Percentiles rank a stretch among this genome's conserved stretches.
Conservation (phyloP, 129 eudicot species). For the Smallanthus sonchifolius region DNA sequence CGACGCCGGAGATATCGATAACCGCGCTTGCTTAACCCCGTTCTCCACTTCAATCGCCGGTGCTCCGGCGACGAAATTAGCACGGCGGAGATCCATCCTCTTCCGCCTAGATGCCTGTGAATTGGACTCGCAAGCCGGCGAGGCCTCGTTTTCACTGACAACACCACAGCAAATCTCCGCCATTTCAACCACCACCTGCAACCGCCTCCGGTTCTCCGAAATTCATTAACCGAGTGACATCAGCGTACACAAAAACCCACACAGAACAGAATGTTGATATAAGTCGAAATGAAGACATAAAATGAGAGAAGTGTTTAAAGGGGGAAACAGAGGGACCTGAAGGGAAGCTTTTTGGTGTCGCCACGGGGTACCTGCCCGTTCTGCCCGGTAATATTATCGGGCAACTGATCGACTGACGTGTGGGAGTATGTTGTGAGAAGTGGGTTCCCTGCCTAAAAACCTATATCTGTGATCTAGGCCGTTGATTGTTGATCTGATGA, state of each 20-base stretch:
- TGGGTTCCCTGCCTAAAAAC: conserved; percentile 42
- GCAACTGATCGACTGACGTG: conserved; percentile 40
- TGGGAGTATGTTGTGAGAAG: conserved; percentile 39
- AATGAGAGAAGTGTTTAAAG: conserved; percentile 14
- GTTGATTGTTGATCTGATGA: conserved; percentile 14
- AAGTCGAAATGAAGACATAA: not conserved
- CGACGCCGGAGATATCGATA: conserved; percentile 27
- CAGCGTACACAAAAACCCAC: not conserved
- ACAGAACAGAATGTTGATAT: not conserved
- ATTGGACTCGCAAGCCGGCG: conserved; percentile 38
- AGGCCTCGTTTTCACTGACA: conserved; percentile 42
- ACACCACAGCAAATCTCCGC: conserved; percentile 66
- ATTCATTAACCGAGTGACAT: not conserved
- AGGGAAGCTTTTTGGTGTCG: conserved; percentile 37
- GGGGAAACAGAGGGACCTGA: conserved; percentile 29
- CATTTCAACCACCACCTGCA: conserved; percentile 28
- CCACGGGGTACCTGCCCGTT: conserved; percentile 31
- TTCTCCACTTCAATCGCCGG: conserved; percentile 20
- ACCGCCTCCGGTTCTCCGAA: not conserved
- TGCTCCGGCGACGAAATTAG: conserved; percentile 31
- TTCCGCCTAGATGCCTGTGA: conserved; percentile 50
- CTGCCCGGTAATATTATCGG: conserved; percentile 22
- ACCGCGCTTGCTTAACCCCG: conserved; percentile 41
- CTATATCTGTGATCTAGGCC: conserved; percentile 32
- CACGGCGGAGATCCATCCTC: conserved; percentile 52